phyloP scores from a whole-genome alignment of 2,329 filamentous ascomycete genomes.

The Neopestalotiopsis sp. region DNA sequence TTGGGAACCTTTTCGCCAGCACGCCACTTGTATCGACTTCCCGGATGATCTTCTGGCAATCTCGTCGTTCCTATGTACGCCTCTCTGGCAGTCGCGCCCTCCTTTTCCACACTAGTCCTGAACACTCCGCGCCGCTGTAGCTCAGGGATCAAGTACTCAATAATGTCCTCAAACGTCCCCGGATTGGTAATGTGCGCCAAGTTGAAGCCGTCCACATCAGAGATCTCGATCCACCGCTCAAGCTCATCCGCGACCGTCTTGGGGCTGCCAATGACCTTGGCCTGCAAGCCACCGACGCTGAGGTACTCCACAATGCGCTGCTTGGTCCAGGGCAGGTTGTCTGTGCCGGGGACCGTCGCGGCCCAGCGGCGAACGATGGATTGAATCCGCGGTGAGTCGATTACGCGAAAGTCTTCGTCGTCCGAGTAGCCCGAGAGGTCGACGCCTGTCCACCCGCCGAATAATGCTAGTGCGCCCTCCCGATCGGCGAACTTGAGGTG shows the following conservation, averaged over 20 bases:
- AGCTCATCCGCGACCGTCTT: constrained; percentile 31
- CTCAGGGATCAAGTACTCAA: constrained; percentile 30
- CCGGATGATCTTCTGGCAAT: constrained; percentile 62
- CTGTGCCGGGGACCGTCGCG: constrained; percentile 50
- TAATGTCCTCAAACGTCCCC: constrained; percentile 30
- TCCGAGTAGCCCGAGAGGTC: constrained; percentile 61
- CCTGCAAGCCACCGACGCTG: constrained; percentile 39
- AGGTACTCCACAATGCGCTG: constrained; percentile 44
- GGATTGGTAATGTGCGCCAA: constrained; percentile 29
- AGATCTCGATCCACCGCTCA: constrained; percentile 28
- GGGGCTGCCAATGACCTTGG: constrained; percentile 29
- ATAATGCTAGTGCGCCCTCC: constrained; percentile 58
- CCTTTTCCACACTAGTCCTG: constrained; percentile 20
- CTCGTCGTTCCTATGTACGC: constrained; percentile 42
- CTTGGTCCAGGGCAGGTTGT: constrained; percentile 46
- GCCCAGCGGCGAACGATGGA: constrained; percentile 27
- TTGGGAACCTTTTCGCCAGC: constrained; percentile 25
- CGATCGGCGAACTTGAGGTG: constrained; percentile 55
- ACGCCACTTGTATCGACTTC: constrained; percentile 35
- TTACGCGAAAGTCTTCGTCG: constrained; percentile 60
- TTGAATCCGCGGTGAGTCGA: constrained; percentile 56
- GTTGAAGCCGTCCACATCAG: constrained; percentile 32
- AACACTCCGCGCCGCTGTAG: constrained; percentile 43
- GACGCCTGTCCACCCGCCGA: constrained; percentile 63
- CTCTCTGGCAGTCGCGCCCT: constrained; percentile 27